These are phyloP conservation scores for Globisporangium middletonii DNA, from an alignment of 352 stramenopile species.

Conservation along the genomic window DNA sequence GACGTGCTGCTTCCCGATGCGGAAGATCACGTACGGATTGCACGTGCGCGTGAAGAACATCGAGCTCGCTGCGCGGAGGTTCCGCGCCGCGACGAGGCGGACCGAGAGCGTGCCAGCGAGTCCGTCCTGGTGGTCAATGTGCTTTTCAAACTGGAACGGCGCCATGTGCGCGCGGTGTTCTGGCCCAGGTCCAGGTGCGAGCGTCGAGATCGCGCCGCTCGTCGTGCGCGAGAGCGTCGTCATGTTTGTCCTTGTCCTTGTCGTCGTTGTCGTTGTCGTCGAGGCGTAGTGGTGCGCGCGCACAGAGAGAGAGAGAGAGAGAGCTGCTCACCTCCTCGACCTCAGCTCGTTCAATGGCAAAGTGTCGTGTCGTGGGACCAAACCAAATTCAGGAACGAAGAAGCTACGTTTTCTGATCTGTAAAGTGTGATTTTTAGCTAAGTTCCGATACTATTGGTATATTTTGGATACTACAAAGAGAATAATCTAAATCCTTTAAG, in stretches of 20 bases:
- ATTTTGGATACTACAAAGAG: not conserved
- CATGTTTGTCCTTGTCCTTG: not conserved
- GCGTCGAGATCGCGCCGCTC: not conserved
- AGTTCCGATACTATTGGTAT: not conserved
- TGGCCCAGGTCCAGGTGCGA: not conserved
- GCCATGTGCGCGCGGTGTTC: conserved; percentile 35
- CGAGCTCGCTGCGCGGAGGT: conserved; percentile 59
- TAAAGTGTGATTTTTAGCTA: not conserved
- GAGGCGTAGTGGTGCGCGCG: not conserved
- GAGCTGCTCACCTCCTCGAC: not conserved
- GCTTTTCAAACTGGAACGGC: conserved; percentile 76
- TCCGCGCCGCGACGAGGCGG: conserved; percentile 60
- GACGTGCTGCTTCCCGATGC: conserved; percentile 57
- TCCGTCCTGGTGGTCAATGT: conserved; percentile 66
- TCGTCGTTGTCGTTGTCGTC: not conserved
- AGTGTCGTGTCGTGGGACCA: not conserved
- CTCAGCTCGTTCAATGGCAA: not conserved
- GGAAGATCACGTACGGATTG: conserved; percentile 84
- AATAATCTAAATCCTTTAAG: not conserved
- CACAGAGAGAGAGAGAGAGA: no score
- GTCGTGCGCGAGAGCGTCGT: not conserved
- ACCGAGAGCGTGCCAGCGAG: conserved; percentile 68
- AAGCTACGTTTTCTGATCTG: not conserved
- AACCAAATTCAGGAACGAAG: not conserved
- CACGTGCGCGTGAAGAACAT: conserved; percentile 83